Conservation (phyloP, 1,139 yeast genomes). For the Saccharomyces hybrid region DNA sequence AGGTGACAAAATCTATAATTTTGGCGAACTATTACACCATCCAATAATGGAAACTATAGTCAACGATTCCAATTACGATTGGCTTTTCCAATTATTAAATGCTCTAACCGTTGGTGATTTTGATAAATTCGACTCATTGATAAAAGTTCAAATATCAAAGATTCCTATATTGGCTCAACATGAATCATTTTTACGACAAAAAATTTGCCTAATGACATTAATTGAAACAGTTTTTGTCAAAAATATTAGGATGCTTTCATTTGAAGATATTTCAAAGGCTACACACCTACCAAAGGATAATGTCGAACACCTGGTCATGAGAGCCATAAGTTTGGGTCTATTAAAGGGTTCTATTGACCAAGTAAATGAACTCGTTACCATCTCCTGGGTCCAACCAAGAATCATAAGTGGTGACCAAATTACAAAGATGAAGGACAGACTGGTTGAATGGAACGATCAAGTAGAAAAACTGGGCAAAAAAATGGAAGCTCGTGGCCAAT, state of each 20-base stretch:
- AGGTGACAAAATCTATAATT: conserved; percentile 89
- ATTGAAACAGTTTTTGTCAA: conserved; percentile 80
- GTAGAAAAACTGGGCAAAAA: conserved; percentile 58
- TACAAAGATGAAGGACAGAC: conserved; percentile 61
- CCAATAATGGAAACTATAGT: conserved; percentile 61
- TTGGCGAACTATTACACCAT: conserved; percentile 89
- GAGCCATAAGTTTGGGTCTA: conserved; percentile 76
- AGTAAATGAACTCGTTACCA: conserved; percentile 65
- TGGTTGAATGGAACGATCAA: conserved; percentile 68
- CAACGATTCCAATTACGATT: conserved; percentile 44
- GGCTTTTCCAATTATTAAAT: conserved; percentile 67
- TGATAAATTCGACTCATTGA: conserved; percentile 36
- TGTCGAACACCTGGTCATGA: conserved; percentile 86
- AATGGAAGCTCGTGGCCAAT: conserved; percentile 51
- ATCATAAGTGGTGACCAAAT: conserved; percentile 79
- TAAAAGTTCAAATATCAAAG: conserved; percentile 32
- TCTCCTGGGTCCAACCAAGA: conserved; percentile 94
- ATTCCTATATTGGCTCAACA: conserved; percentile 55
- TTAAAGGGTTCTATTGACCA: conserved; percentile 86
- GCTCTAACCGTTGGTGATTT: conserved; percentile 77
- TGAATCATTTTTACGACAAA: conserved; percentile 71
- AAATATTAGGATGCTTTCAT: conserved; percentile 64
- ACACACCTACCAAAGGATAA: conserved; percentile 53
- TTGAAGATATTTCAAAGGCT: conserved; percentile 68
- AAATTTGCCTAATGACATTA: conserved; percentile 85